Conservation (phyloP, 1,139 yeast species). For the Pichia sp. region DNA sequence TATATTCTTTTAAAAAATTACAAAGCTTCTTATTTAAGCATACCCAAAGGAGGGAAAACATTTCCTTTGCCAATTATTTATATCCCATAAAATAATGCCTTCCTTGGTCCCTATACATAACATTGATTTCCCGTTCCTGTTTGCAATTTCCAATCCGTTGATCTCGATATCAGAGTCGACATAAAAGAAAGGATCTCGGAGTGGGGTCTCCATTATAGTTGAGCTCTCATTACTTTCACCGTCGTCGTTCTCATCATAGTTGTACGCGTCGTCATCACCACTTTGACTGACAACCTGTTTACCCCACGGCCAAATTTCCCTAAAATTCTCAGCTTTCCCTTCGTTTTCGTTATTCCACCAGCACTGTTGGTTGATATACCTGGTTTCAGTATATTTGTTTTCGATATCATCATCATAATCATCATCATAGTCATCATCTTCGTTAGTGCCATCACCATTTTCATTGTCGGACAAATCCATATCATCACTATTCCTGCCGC, state of each 20-base stretch:
- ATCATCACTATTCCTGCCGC: background rate
- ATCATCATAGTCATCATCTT: background rate
- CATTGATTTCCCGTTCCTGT: constrained; percentile 34
- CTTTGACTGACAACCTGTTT: background rate
- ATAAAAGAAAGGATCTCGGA: constrained; percentile 23
- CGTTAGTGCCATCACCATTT: background rate
- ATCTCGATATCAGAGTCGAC: constrained; percentile 35
- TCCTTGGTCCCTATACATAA: constrained; percentile 44
- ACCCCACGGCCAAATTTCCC: constrained; percentile 16
- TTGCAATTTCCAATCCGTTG: constrained; percentile 45
- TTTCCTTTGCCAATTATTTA: constrained; percentile 49
- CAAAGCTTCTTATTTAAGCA: background rate
- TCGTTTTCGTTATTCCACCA: constrained; percentile 13
- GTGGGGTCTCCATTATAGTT: constrained; percentile 12
- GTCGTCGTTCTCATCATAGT: background rate
- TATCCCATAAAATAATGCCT: constrained; percentile 48
- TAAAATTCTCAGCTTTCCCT: background rate
- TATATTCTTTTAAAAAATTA: background rate
- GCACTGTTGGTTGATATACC: background rate
- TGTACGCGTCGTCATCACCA: background rate
- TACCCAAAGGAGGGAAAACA: constrained; percentile 40
- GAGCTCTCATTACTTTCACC: background rate
- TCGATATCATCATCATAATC: background rate
- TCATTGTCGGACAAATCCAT: background rate
- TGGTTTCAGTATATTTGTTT: background rate